phyloP scores from a whole-genome alignment of 208 protist species.

The Leishmania guyanensis region DNA sequence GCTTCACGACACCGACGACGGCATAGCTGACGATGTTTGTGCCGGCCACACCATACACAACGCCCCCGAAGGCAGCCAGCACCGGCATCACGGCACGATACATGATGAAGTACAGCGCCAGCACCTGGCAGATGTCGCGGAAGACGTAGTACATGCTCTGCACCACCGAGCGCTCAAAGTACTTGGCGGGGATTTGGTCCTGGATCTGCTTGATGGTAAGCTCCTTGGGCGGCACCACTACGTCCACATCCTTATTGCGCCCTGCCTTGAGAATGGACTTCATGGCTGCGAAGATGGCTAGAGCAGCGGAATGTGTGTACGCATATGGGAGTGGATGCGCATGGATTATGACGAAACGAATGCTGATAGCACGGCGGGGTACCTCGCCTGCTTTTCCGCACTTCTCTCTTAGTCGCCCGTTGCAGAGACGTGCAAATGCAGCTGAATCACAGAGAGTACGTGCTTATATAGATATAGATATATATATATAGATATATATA shows the following conservation, averaged over 20 bases:
- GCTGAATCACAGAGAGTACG: background rate
- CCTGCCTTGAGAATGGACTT: conserved; percentile 66
- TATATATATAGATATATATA: background rate
- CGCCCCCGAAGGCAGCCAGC: conserved; percentile 22
- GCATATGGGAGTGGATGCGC: background rate
- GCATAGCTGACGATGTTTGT: conserved; percentile 9
- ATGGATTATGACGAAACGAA: background rate
- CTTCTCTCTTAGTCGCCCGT: background rate
- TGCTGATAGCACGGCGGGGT: background rate
- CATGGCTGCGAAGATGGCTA: conserved; percentile 14
- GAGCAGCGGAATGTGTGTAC: background rate
- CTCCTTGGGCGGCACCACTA: conserved; percentile 62
- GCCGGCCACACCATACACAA: conserved; percentile 16
- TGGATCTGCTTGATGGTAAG: conserved; percentile 78
- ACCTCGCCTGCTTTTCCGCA: background rate
- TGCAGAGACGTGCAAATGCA: background rate
- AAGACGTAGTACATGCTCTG: conserved; percentile 57
- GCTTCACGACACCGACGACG: conserved; percentile 31
- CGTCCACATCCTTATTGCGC: conserved; percentile 59
- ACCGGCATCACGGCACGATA: conserved; percentile 44
- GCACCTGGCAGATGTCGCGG: conserved; percentile 63
- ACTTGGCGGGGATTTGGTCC: conserved; percentile 70
- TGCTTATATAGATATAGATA: no score
- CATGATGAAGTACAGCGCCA: conserved; percentile 63
- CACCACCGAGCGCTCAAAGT: conserved; percentile 63